A percentile compares a stretch with the other conserved stretches of the same genome.
These are phyloP conservation scores for Leucocoprinus birnbaumii DNA, from an alignment of 768 basidiomycete genomes.

Conservation along the genomic window DNA sequence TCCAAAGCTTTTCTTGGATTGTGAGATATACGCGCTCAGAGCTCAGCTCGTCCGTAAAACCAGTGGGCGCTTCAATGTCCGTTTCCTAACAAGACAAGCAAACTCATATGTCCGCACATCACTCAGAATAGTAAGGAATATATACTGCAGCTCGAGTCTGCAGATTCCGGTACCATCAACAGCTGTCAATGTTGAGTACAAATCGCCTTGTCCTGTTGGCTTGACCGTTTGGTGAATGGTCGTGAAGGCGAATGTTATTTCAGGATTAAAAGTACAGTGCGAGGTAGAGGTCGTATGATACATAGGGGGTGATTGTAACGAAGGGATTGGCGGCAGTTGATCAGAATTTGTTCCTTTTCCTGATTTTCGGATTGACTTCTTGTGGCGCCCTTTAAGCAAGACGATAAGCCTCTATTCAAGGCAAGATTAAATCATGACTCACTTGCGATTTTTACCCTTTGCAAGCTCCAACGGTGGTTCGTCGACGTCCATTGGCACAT, in stretches of 20 bases:
- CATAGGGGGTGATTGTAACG: not conserved
- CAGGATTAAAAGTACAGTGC: conserved; percentile 7
- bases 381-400: conserved; percentile 32
- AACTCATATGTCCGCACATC: too few species aligned
- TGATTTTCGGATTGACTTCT: conserved; percentile 40
- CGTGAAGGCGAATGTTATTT: not conserved
- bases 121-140: too few species aligned
- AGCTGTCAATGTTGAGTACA: not conserved
- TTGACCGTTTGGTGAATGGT: not conserved
- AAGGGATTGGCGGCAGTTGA: not conserved
- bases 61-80: not conserved
- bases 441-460: conserved; percentile 64
- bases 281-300: not conserved
- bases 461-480: conserved; percentile 41
- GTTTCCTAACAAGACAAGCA: too few species aligned
- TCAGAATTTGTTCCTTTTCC: conserved; percentile 60
- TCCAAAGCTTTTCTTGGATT: not conserved
- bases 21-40: too few species aligned
- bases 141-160: too few species aligned
- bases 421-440: conserved; percentile 22
- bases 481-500: conserved; percentile 64
- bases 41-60: too few species aligned
- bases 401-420: too few species aligned
- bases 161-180: too few species aligned
- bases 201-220: not conserved